Evolutionary conservation across 2,329 filamentous ascomycete species (phyloP), one percentile per base, ranked within the genome.

Genomic region (Ramularia endophylla): DNA sequence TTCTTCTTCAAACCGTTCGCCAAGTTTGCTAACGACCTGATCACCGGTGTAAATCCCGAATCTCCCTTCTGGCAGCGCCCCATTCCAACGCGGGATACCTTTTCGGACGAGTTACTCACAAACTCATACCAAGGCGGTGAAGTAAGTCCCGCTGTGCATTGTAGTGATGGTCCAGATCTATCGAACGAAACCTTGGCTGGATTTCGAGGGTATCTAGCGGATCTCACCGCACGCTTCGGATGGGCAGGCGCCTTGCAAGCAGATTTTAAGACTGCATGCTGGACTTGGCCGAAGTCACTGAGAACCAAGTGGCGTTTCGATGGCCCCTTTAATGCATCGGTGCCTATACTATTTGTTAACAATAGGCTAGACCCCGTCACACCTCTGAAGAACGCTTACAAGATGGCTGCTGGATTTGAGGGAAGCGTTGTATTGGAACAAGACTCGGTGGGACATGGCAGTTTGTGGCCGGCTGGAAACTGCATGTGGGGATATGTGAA

Each of bases 341-440:
- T 46, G 30, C 58, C 59, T 3, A 41, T 62, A 2, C 40, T 64
- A 16, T 47, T 57, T 37, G 54, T 62, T 17, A 55, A 58, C 12
- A 63, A 60, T 36, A 60, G 54, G 2, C 46, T 50, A 2, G 62
- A 65, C 42, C 61, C 62, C 3, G 61, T 63, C 5, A 64, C 62
- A 4, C 61, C 62, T 0, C 42, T 58, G 9, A 43, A 41, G 13
- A 56, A 55, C 31, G 58, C 60, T 6, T 53, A 48, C 17, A 53
- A 61, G 28, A 68, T 68, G 65, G 56, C 59, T 4, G 50, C 38
- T 13, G 50, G 57, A 2, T 62, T 57, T 33, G 44, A 50, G 7
- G 59, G 56, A 8, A 57, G 56, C 6, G 56, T 53, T 15, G 53
- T 57, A 3, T 40, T 63, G 7, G 54, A 55, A 5, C 61, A 64